These are phyloP conservation scores for Hsuehochloa calcarea DNA, from an alignment of 176 grass and related monocot species.

Conservation along the genomic window DNA sequence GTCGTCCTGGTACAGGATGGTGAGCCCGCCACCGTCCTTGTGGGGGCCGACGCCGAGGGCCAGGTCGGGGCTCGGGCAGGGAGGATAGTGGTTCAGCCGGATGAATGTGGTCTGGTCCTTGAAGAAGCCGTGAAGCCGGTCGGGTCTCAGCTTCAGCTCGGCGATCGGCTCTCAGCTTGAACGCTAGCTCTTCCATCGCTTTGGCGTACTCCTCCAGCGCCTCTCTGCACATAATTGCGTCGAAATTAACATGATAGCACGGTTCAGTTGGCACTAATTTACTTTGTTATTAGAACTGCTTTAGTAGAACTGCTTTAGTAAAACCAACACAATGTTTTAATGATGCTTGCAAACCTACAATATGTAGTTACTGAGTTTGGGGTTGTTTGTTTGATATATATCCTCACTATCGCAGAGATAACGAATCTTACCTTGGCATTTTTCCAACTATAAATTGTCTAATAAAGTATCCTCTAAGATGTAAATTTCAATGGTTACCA, in stretches of 20 bases:
- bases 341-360: too few species aligned
- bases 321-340: too few species aligned
- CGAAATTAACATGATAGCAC: not conserved
- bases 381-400: too few species aligned
- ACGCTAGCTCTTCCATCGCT: constrained; percentile 45
- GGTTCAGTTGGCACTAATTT: not conserved
- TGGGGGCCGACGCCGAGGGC: constrained; percentile 80
- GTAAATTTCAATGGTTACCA: too few species aligned
- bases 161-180: constrained; percentile 75
- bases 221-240: constrained; percentile 27
- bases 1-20: constrained; percentile 76
- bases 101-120: constrained; percentile 56
- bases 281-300: not conserved
- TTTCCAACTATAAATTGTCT: too few species aligned
- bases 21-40: constrained; percentile 81
- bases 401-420: too few species aligned
- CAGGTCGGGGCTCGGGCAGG: constrained; percentile 76
- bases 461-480: too few species aligned
- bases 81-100: constrained; percentile 85
- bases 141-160: constrained; percentile 46
- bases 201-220: constrained; percentile 52
- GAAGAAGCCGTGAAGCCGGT: constrained; percentile 69
- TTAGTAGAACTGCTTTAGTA: too few species aligned
- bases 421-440: too few species aligned
- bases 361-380: too few species aligned